Conservation (phyloP, 495 filamentous ascomycete species). For the Aspergillus avenaceus region DNA sequence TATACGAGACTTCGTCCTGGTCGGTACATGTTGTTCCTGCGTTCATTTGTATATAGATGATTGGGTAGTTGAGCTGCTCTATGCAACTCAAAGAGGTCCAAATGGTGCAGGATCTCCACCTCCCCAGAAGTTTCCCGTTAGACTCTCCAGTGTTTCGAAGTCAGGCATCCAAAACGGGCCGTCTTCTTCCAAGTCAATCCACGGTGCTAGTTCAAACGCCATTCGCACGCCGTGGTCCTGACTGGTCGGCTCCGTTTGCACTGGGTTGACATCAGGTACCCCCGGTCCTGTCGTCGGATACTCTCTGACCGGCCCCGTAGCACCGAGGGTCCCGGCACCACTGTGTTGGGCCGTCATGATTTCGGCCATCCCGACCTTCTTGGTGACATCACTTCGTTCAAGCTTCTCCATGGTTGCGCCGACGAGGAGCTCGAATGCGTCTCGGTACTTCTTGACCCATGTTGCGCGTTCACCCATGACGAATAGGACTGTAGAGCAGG, state of each 20-base stretch:
- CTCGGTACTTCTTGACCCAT: slow-evolving; percentile 52
- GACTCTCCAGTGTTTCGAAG: slow-evolving; percentile 40
- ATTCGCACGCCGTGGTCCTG: slow-evolving; percentile 39
- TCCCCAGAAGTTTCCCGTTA: slow-evolving; percentile 35
- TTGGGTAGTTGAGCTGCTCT: neutral
- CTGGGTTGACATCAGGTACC: neutral
- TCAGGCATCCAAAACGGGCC: slow-evolving; percentile 46
- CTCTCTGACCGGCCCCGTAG: neutral
- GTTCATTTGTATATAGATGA: no score
- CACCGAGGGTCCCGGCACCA: slow-evolving; percentile 2
- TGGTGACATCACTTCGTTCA: slow-evolving; percentile 34
- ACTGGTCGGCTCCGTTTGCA: slow-evolving; percentile 6
- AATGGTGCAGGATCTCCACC: slow-evolving; percentile 30
- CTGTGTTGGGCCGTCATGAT: slow-evolving; percentile 39
- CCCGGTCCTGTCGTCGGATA: slow-evolving; percentile 6
- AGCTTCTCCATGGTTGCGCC: slow-evolving; percentile 53
- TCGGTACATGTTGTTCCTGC: no score
- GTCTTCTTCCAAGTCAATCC: slow-evolving; percentile 41
- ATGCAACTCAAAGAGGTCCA: slow-evolving; percentile 25
- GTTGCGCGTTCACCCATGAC: slow-evolving; percentile 51
- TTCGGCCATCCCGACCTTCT: slow-evolving; percentile 37
- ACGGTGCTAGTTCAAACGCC: slow-evolving; percentile 43
- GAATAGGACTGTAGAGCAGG: slow-evolving; percentile 51
- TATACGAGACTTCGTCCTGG: no score
- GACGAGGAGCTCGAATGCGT: slow-evolving; percentile 50